phyloP scores from a whole-genome alignment of 179 eudicot species.

The Beta corolliflora region DNA sequence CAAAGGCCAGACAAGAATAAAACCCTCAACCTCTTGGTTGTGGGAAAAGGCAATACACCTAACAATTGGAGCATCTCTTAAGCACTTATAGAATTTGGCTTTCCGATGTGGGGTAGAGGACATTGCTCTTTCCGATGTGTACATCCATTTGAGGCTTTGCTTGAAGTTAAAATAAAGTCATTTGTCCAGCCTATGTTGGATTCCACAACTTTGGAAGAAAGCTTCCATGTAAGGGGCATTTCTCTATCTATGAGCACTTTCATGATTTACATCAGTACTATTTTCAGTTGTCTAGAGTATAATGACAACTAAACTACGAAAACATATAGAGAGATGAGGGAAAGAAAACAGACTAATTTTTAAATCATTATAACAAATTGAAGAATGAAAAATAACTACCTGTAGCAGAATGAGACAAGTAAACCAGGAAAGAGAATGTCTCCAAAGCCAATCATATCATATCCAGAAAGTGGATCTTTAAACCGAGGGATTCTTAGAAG shows the following conservation, averaged over 20 bases:
- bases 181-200: not conserved
- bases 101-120: not conserved
- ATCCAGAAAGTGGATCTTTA: conserved; percentile 83
- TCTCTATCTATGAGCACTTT: not conserved
- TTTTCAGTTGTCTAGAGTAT: not conserved
- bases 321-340: not conserved
- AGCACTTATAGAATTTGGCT: not conserved
- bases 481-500: conserved; percentile 76
- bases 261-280: not conserved
- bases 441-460: conserved; percentile 92
- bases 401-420: conserved; percentile 66
- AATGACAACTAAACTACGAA: not conserved
- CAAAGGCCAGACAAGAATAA: not conserved
- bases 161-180: not conserved
- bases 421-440: conserved; percentile 95
- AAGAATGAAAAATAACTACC: conserved; percentile 41
- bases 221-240: not conserved
- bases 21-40: not conserved
- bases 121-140: not conserved
- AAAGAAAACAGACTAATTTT: not conserved
- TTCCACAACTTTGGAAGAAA: not conserved
- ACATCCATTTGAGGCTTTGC: not conserved
- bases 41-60: not conserved
- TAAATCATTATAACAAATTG: not conserved
- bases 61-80: not conserved